Evolutionary conservation across 352 stramenopile genomes (phyloP), one percentile per base, ranked within the genome.

Genomic region (Phytopythium helicoides): DNA sequence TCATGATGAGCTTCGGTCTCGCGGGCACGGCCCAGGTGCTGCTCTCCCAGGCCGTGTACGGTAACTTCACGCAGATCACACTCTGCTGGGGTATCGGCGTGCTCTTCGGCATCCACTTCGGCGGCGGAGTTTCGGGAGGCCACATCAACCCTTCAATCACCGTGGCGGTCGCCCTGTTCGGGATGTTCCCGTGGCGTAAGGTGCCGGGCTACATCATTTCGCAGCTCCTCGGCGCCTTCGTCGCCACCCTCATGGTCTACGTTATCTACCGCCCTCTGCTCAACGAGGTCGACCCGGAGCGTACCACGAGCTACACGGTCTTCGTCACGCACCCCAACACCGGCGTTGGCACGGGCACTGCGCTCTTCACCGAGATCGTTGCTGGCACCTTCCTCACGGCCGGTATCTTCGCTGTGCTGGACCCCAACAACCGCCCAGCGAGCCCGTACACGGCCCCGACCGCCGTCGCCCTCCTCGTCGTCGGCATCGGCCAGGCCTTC

Each of bases 61-160:
- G 59, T 1, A 66, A 21, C 44, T 62, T 62, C 52, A 56, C 64
- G 33, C 57, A 58, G 36, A 66, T 77, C 50, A 66, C 58, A 7
- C 18, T 78, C n/a, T 72, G 54, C 36, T 78, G 68, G 65, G 65
- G 68, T 0, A 54, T 78, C 22, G 62, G 62, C 25, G 69, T 78
- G 48, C 68, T 78, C 54, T 62, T 78, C 28, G 65, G 62, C 15
- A 58, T 75, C 53, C 58, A 68, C 38, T 38, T 61, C 22, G 58
- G 48, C 9, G 54, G 62, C 14, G 59, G 62, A 10, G 61, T 71
- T n/a, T 72, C 60, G 19, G 65, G 65, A 12, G 65, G 52, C 3
- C 65, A 78, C 55, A 34, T 78, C 35, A 78, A 68, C 45, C 56
- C 61, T 5, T 42, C 51, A n/a, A 41, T 68, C 18, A 61, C 61